These are phyloP conservation scores for Solanum hybrid DNA, from an alignment of 305 asterid genomes.

Conservation along the genomic window DNA sequence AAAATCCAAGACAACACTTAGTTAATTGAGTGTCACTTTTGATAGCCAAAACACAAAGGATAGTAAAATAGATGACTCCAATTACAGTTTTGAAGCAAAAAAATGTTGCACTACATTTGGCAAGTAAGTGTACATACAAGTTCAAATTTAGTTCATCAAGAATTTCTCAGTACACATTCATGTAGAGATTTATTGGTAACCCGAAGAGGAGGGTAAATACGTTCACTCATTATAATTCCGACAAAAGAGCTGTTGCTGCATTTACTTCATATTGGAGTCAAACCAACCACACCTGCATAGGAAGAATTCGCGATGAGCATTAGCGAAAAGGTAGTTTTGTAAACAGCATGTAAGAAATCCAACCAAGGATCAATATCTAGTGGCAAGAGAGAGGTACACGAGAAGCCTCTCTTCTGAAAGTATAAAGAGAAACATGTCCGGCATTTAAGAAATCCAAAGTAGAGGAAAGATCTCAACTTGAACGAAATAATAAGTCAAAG, in stretches of 20 bases:
- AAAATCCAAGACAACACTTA: background rate
- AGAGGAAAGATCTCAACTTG: background rate
- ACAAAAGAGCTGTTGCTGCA: background rate
- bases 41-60: background rate
- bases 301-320: background rate
- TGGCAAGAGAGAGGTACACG: background rate
- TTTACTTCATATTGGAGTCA: conserved; percentile 54
- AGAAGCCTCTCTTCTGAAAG: background rate
- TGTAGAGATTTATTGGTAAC: background rate
- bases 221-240: background rate
- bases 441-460: background rate
- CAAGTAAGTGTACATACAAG: background rate
- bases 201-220: background rate
- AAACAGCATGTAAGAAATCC: background rate
- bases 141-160: background rate
- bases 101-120: background rate
- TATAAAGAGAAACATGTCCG: background rate
- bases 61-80: background rate
- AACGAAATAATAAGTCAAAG: background rate
- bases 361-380: background rate
- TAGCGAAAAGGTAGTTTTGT: background rate
- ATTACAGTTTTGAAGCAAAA: background rate
- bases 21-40: background rate
- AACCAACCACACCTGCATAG: conserved; percentile 75
- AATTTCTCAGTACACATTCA: background rate